Evolutionary conservation across 2,329 filamentous ascomycete species (phyloP), one percentile per base, ranked within the genome.

Genomic region (Penicillium aurantiogriseum): DNA sequence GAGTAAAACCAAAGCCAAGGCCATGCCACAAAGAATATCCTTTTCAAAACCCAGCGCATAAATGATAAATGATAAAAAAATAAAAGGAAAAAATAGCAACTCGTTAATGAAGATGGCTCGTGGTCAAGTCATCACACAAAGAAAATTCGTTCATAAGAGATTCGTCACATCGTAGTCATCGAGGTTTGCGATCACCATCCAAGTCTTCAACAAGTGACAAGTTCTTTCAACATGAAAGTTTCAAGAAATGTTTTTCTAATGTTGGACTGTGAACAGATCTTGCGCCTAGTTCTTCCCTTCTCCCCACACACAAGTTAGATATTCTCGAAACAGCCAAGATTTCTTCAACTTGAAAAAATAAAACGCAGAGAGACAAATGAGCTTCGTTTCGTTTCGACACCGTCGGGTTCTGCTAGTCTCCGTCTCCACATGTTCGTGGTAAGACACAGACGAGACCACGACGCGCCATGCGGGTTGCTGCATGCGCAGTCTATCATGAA

Each of bases 141-240:
- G 56, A 62, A 65, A 49, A 67, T 65, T 67, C 65, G 62, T 67
- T 57, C 50, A 61, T 62, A 72, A 66, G 62, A 71, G 64, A 72
- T 72, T 73, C 71, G 71, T 73, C 62, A 67, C 68, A 68, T 73
- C 70, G 70, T 73, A 66, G 71, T 72, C 70, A 62, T 71, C 61
- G 68, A 67, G 64, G 49, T 56, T 39, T 51, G 27, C 39, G n/a
- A 50, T 43, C 46, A 49, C 52, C 23, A 25, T 31, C 33, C 43
- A 40, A 33, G n/a, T 25, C 15, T 15, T 42, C 25, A 54, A 25
- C 44, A 35, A 31, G 13, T 5, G 17, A 33, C 21, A 35, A 35
- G 10, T 36, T 36, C 31, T 52, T 31, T 52, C 19, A 45, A 45
- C 50, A 27, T 31, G 11, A 4, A 47, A 27, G 39, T 65, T 62